Conservation (phyloP, 1,139 yeast species). For the Blastobotrys elegans region DNA sequence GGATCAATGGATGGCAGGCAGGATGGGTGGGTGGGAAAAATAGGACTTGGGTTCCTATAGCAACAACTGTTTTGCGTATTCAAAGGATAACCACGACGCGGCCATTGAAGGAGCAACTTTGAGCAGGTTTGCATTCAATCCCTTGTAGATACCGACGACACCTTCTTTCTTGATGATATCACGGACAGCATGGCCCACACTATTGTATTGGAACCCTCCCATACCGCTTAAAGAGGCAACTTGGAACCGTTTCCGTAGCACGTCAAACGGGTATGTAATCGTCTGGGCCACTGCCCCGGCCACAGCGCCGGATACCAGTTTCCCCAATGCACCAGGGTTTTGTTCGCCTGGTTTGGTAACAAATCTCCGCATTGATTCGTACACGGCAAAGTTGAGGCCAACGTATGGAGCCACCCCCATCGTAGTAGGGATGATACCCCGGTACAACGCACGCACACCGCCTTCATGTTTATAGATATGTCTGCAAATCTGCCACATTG, state of each 20-base stretch:
- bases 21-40: too few relatives aligned
- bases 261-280: constrained; percentile 84
- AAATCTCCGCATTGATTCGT: constrained; percentile 69
- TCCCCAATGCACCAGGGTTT: constrained; percentile 44
- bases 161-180: constrained; percentile 75
- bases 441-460: constrained; percentile 68
- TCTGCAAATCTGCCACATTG: constrained; percentile 54
- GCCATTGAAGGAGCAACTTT: constrained; percentile 96
- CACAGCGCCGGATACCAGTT: constrained; percentile 74
- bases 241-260: constrained; percentile 83
- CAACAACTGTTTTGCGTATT: constrained; percentile 47
- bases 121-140: constrained; percentile 80
- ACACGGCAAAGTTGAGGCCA: constrained; percentile 85
- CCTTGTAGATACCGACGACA: constrained; percentile 74
- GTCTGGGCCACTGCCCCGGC: constrained; percentile 85
- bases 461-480: constrained; percentile 74
- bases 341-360: constrained; percentile 33
- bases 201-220: constrained; percentile 66
- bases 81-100: constrained; percentile 86
- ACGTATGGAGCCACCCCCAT: constrained; percentile 96
- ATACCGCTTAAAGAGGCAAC: constrained; percentile 70
- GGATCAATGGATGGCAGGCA: too few relatives aligned
- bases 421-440: constrained; percentile 85
- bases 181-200: constrained; percentile 65
- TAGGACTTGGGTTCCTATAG: too few relatives aligned